phyloP scores from a whole-genome alignment of 2,329 filamentous ascomycete genomes.

The Ophiocordyceps camponoti-floridani region DNA sequence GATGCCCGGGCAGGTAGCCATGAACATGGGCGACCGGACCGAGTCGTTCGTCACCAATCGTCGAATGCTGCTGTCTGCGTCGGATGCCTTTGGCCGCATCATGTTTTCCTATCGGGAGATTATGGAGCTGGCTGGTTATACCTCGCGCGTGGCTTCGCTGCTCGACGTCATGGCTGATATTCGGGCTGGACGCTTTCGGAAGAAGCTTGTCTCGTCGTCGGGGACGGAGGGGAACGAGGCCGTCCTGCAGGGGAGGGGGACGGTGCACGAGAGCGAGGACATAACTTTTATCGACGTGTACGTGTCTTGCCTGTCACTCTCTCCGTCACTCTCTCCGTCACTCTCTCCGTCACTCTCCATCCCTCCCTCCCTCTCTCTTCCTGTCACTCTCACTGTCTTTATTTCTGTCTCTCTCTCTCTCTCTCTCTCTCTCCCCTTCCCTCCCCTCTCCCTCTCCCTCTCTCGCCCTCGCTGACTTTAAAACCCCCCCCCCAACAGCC shows the following conservation, averaged over 20 bases:
- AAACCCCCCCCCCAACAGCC: constrained; percentile 31
- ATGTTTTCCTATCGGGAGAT: constrained; percentile 99
- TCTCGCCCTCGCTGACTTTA: too few relatives aligned
- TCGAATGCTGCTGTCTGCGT: constrained; percentile 78
- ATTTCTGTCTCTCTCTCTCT: too few relatives aligned
- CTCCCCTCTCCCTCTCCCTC: too few relatives aligned
- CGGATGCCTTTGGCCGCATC: constrained; percentile 83
- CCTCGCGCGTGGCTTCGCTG: constrained; percentile 74
- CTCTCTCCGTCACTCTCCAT: too few relatives aligned
- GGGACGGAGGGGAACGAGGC: constrained; percentile 66
- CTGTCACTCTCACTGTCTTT: too few relatives aligned
- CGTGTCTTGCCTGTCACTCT: constrained; percentile 9
- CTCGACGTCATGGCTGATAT: constrained; percentile 93
- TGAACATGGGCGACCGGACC: constrained; percentile 53
- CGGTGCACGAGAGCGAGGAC: constrained; percentile 62
- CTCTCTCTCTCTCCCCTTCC: too few relatives aligned
- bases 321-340: too few relatives aligned
- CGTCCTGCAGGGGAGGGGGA: constrained; percentile 66
- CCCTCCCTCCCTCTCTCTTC: too few relatives aligned
- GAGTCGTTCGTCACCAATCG: constrained; percentile 85
- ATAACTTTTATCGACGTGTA: constrained; percentile 74
- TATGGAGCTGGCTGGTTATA: constrained; percentile 89
- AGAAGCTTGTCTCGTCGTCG: constrained; percentile 84
- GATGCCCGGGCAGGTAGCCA: constrained; percentile 49
- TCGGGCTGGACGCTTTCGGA: constrained; percentile 77